phyloP scores from a whole-genome alignment of 306 rosid genomes.

The Pterocarpus macrocarpus region DNA sequence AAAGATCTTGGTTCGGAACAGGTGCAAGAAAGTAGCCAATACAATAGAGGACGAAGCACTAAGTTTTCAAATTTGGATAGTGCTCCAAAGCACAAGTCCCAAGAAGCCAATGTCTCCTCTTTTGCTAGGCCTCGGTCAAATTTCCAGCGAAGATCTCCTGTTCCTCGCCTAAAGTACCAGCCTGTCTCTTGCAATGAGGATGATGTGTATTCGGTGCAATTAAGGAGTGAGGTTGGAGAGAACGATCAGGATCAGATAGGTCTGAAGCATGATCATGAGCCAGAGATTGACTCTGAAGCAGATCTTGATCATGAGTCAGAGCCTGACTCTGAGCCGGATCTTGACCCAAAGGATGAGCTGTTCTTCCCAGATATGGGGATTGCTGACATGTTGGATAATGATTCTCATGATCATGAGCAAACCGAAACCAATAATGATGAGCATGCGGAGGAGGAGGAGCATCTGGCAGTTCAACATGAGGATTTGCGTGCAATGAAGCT shows the following conservation, averaged over 20 bases:
- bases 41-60: conserved; percentile 52
- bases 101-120: conserved; percentile 54
- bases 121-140: conserved; percentile 74
- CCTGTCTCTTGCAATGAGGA: conserved; percentile 59
- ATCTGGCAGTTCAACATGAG: conserved; percentile 45
- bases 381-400: conserved; percentile 61
- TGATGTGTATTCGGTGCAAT: conserved; percentile 40
- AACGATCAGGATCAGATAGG: conserved; percentile 51
- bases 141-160: conserved; percentile 87
- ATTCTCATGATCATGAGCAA: conserved; percentile 58
- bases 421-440: conserved; percentile 47
- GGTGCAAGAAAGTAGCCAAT: conserved; percentile 56
- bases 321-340: conserved; percentile 43
- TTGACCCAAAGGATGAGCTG: conserved; percentile 55
- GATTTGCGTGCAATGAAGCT: conserved; percentile 78
- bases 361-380: conserved; percentile 56
- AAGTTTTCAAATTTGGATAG: conserved; percentile 58
- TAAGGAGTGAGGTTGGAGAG: conserved; percentile 49
- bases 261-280: conserved; percentile 54
- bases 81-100: conserved; percentile 61
- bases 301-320: conserved; percentile 43
- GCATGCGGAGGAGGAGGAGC: conserved; percentile 52
- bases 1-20: conserved; percentile 60
- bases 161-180: conserved; percentile 74
- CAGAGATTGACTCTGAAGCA: conserved; percentile 40